Evolutionary conservation across 2,329 filamentous ascomycete species (phyloP), one percentile per base, ranked within the genome.

Genomic region (Diplodia corticola): DNA sequence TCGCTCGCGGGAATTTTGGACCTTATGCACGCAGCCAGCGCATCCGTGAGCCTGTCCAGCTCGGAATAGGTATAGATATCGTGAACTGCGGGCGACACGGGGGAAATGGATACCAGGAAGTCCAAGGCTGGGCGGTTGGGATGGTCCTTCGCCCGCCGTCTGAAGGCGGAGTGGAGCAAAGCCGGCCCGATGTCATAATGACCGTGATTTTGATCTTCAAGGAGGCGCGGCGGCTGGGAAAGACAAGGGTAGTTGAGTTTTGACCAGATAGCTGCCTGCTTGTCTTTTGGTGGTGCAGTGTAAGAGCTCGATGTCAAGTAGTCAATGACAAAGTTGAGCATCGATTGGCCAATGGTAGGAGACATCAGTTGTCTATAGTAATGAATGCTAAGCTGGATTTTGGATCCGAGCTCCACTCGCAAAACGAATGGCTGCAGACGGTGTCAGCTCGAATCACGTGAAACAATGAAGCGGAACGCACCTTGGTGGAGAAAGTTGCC

Each of bases 1-100:
- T 28, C 5, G 4, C 37, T 10, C 4, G 22, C 26, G 7, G 46
- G 33, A 15, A 65, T 30, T 2, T n/a, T 40, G 24, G 22, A n/a
- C 24, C 44, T 65, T 46, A 65, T 49, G 24, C 49, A 12, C n/a
- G 22, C 13, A 20, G 63, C 53, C 22, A 65, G 33, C 13, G 54
- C 63, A 51, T 65, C 33, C 5, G 63, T 65, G 54, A 65, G 63
- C 20, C n/a, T 59, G 46, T 65, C 63, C 9, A 65, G 63, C 46
- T 65, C 53, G 15, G 53, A 54, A 35, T 65, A 65, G 5, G 51
- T 60, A 24, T 50, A 60, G 12, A 65, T 5, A 2, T 65, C 63
- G n/a, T 65, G 63, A 5, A 30, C 46, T 3, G 51, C 63, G 7
- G 51, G 63, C 17, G 53, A 59, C 2, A 5, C 37, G 15, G 63